phyloP scores from a whole-genome alignment of 176 grass and related monocot species.

The Hyparrhenia diplandra region DNA sequence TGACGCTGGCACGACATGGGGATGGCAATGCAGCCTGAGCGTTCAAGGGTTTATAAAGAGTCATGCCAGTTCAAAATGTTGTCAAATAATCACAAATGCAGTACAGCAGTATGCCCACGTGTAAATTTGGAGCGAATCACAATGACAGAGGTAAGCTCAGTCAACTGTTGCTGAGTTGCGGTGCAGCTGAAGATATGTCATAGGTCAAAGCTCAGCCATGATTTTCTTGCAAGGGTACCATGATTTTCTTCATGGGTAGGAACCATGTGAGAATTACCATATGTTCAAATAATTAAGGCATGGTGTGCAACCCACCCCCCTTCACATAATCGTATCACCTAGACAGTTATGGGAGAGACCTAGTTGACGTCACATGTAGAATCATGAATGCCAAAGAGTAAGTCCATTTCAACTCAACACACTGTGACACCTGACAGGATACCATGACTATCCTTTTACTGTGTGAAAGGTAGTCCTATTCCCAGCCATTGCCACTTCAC shows the following conservation, averaged over 20 bases:
- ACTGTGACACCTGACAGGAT: neutral
- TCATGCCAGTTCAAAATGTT: neutral
- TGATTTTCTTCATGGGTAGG: neutral
- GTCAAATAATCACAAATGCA: neutral
- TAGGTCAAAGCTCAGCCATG: neutral
- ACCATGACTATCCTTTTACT: neutral
- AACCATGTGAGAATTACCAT: neutral
- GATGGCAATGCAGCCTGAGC: neutral
- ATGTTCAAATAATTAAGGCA: no score
- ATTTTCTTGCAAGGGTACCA: neutral
- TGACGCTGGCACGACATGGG: neutral
- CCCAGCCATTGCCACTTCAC: neutral
- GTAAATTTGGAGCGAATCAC: neutral
- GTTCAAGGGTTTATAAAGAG: neutral
- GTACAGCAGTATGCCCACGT: neutral
- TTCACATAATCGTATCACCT: neutral
- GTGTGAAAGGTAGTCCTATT: neutral
- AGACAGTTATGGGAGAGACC: neutral
- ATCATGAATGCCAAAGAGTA: neutral
- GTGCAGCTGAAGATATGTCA: neutral
- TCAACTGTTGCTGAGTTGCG: neutral
- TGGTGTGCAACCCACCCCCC: no score
- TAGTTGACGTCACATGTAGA: neutral
- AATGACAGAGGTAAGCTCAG: neutral
- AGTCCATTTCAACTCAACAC: neutral